Percentiles rank a stretch among this genome's conserved stretches.
phyloP scores from a whole-genome alignment of 495 filamentous ascomycete species.

The Annulohypoxylon moriforme region DNA sequence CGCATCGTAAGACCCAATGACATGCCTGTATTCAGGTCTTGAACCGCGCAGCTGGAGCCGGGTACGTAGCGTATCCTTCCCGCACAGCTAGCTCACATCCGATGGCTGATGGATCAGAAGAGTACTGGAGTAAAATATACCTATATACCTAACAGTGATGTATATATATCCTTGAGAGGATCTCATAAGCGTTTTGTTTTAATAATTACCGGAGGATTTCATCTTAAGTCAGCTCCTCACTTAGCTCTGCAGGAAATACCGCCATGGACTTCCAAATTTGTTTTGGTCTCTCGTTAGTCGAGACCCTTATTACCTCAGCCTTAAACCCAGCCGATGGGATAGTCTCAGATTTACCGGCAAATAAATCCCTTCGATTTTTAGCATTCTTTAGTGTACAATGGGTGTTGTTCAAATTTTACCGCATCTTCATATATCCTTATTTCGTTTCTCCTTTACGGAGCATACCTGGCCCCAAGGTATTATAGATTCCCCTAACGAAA shows the following conservation, averaged over 20 bases:
- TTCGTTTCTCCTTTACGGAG: neutral
- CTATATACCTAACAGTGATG: neutral
- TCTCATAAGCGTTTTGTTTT: neutral
- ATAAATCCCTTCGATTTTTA: neutral
- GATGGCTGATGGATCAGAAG: slow-evolving; percentile 1
- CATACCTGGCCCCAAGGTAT: slow-evolving; percentile 3
- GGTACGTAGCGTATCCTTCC: neutral
- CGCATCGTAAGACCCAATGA: slow-evolving; percentile 4
- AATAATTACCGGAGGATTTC: neutral
- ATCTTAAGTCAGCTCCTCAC: neutral
- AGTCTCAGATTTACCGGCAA: neutral
- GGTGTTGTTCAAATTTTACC: neutral
- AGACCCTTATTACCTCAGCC: neutral
- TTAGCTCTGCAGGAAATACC: neutral
- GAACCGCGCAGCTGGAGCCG: slow-evolving; percentile 8
- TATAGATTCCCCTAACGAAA: neutral
- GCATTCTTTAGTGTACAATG: neutral
- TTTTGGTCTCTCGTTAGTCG: neutral
- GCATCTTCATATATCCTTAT: neutral
- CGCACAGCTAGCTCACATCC: neutral
- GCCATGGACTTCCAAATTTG: slow-evolving; percentile 8
- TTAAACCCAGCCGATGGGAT: neutral
- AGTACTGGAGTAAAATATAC: neutral
- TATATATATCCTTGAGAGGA: slow-evolving; percentile 2
- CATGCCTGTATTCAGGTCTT: neutral